Conservation (phyloP, 768 basidiomycete genomes). For the Hemileccinum rubropunctum region DNA sequence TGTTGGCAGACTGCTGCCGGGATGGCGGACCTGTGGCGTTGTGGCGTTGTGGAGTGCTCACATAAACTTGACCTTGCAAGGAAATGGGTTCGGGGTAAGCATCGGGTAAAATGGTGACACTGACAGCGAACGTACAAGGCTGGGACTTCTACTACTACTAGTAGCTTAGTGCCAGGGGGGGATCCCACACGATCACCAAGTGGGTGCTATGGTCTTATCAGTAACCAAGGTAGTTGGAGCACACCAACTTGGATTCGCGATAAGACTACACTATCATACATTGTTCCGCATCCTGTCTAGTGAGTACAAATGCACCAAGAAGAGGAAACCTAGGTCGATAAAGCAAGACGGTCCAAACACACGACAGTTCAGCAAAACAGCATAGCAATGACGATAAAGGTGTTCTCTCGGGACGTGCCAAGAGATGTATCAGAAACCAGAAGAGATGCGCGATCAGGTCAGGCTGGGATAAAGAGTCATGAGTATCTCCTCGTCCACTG, state of each 20-base stretch:
- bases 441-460: slow-evolving; percentile 18
- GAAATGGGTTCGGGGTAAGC: slow-evolving; percentile 1
- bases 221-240: neutral
- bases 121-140: slow-evolving; percentile 1
- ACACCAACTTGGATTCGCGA: neutral
- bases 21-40: slow-evolving; percentile 28
- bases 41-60: slow-evolving; percentile 7
- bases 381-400: slow-evolving; percentile 12
- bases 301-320: slow-evolving; percentile 26
- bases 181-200: slow-evolving; percentile 1
- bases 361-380: neutral
- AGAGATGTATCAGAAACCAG: slow-evolving; percentile 9
- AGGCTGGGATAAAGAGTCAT: slow-evolving; percentile 49
- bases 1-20: no score
- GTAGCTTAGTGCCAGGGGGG: neutral
- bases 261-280: slow-evolving; percentile 20
- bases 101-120: slow-evolving; percentile 4
- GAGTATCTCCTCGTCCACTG: slow-evolving; percentile 67
- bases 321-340: slow-evolving; percentile 5
- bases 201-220: neutral
- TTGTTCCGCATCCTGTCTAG: slow-evolving; percentile 19
- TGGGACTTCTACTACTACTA: no score
- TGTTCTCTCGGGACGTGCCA: slow-evolving; percentile 2
- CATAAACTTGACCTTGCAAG: slow-evolving; percentile 1
- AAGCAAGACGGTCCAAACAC: slow-evolving; percentile 10